Evolutionary conservation across 2,329 filamentous ascomycete species (phyloP).

Genomic region (Aureobasidium sp.): DNA sequence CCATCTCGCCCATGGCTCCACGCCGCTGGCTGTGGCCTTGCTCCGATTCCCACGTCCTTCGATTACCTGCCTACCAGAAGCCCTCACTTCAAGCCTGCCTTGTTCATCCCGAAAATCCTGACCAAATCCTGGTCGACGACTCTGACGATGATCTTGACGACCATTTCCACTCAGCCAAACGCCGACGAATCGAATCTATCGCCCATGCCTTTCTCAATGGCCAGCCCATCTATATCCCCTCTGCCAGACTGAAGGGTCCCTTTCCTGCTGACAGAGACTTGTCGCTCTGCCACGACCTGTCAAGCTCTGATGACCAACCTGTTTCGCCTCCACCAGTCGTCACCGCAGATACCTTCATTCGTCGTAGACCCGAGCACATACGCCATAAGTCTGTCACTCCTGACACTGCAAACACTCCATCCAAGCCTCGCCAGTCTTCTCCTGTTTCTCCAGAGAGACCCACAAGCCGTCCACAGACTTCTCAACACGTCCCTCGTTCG

Average conservation of each 20-base stretch:
- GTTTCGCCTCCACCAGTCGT: slow-evolving; percentile 8
- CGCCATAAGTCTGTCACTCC: slow-evolving; percentile 10
- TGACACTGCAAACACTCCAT: slow-evolving; percentile 12
- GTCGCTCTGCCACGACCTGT: not conserved
- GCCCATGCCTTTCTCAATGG: slow-evolving; percentile 55
- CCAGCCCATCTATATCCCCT: slow-evolving; percentile 49
- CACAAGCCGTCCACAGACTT: not conserved
- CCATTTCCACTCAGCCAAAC: slow-evolving; percentile 43
- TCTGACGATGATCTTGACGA: slow-evolving; percentile 51
- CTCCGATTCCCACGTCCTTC: slow-evolving; percentile 15
- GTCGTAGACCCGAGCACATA: slow-evolving; percentile 5
- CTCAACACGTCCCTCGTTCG: not conserved
- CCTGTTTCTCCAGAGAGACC: not conserved
- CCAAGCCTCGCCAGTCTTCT: not conserved
- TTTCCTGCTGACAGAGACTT: slow-evolving; percentile 35
- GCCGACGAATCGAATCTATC: slow-evolving; percentile 52
- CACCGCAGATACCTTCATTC: slow-evolving; percentile 8
- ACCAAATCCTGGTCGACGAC: slow-evolving; percentile 51
- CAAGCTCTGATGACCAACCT: not conserved
- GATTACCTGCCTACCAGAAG: slow-evolving; percentile 9
- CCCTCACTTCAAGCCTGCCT: not conserved
- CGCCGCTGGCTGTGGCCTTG: slow-evolving; percentile 18
- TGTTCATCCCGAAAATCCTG: not conserved
- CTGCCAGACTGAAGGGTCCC: slow-evolving; percentile 56
- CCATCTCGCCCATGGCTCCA: slow-evolving; percentile 6